Evolutionary conservation across 148 eudicot genomes (phyloP), one percentile per base, ranked within the genome.

Genomic region (Nyssa sinensis): DNA sequence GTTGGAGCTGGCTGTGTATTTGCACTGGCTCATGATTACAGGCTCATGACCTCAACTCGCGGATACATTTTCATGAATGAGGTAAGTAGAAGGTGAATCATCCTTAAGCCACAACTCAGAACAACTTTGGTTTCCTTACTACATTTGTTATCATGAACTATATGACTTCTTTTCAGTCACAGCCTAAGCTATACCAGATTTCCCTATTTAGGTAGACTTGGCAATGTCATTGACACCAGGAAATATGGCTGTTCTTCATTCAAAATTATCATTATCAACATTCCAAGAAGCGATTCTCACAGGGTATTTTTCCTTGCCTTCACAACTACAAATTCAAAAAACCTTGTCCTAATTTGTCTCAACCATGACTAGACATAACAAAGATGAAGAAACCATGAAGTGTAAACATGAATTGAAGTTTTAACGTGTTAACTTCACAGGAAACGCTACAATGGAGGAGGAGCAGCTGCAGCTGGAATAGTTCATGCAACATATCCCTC

Each of bases 21-120:
- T 41, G 70, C 70, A 37, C 8, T 39, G 70, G 53, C 70, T 24
- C 70, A 67, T 67, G 69, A 66, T 14, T 66, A 34, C 49, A 66
- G 69, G 24, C 69, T 33, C 24, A 35, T 66, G 55, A 67, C 21
- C 51, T 67, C 70, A 67, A 25, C 10, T 24, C 70, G 21, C 17
- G 70, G 70, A 23, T 67, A 67, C 30, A 67, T 67, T 29, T 67
- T 67, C 70, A 67, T 37, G 55, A 67, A 44, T 67, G 70, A 67
- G 70, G 70, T 67, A 23, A 39, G 41, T 12, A 24, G 25, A 55
- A 11, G 9, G 44, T 37, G 4, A 37, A 37, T 17, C 59, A 55
- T n/a, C 25, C 59, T 55, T 55, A 55, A 55, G 21, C 25, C 9
- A 5, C 25, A 9, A 24, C 24, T 24, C 17, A 55, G 59, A 55